These are phyloP conservation scores for Cladochytrium replicatum DNA, from an alignment of 192 early-diverging fungal species.

Conservation along the genomic window DNA sequence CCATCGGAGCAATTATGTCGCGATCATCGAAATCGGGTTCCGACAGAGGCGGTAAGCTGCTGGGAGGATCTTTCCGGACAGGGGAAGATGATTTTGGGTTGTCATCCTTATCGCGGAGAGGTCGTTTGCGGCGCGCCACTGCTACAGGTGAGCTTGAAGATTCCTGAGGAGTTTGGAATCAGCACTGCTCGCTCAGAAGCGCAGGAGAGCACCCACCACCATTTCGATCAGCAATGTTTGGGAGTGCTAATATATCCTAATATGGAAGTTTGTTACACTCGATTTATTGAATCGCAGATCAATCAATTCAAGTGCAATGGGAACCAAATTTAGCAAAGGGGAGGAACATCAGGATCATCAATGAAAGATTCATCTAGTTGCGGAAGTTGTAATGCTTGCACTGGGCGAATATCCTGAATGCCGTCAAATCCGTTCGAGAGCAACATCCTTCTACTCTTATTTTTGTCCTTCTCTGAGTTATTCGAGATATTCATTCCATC, in stretches of 20 bases:
- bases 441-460: conserved; percentile 9
- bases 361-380: conserved; percentile 28
- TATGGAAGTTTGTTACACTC: too few species aligned
- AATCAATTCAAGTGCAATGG: too few species aligned
- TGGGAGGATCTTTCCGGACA: background rate
- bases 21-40: conserved; percentile 24
- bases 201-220: too few species aligned
- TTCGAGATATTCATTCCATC: conserved; percentile 6
- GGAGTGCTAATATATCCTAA: too few species aligned
- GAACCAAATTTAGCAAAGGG: conserved; percentile 41
- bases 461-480: background rate
- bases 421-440: conserved; percentile 3
- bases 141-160: too few species aligned
- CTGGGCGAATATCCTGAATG: background rate
- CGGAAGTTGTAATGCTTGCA: background rate
- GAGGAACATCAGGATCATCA: conserved; percentile 49
- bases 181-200: too few species aligned
- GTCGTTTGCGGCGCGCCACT: too few species aligned
- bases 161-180: too few species aligned
- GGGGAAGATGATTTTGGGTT: background rate
- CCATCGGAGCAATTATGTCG: conserved; percentile 9
- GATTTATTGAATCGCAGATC: too few species aligned
- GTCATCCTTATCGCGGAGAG: too few species aligned
- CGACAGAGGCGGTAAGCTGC: conserved; percentile 21
- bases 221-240: too few species aligned